Evolutionary conservation across 1,284 basidiomycete genomes (phyloP).

Genomic region (Peniophora sp.): DNA sequence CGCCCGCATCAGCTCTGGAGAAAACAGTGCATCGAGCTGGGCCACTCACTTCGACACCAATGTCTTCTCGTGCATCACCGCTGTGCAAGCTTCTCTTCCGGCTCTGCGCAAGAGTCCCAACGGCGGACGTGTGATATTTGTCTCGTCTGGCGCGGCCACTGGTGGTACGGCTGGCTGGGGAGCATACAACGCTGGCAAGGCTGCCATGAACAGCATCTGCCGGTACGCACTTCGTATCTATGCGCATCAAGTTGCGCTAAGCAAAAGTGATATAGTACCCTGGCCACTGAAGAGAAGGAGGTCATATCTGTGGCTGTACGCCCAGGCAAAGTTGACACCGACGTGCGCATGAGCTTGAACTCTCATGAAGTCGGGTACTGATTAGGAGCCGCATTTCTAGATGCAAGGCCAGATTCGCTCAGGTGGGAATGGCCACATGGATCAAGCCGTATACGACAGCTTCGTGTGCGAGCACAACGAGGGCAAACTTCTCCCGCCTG

Average conservation of each 20-base stretch:
- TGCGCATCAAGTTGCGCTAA: background rate
- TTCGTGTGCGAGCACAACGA: slow-evolving; percentile 58
- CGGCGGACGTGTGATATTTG: slow-evolving; percentile 67
- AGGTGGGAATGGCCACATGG: slow-evolving; percentile 41
- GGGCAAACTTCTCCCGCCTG: slow-evolving; percentile 62
- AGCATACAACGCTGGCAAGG: slow-evolving; percentile 76
- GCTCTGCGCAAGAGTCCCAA: slow-evolving; percentile 51
- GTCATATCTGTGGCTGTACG: slow-evolving; percentile 72
- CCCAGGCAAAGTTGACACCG: slow-evolving; percentile 80
- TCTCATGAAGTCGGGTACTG: too few species aligned
- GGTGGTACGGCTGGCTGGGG: slow-evolving; percentile 66
- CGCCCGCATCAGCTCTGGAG: slow-evolving; percentile 29
- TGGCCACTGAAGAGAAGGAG: slow-evolving; percentile 73
- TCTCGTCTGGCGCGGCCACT: slow-evolving; percentile 76
- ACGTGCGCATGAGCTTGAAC: too few species aligned
- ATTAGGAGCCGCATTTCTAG: slow-evolving; percentile 26
- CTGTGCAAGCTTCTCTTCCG: slow-evolving; percentile 60
- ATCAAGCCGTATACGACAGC: slow-evolving; percentile 36
- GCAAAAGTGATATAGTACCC: slow-evolving; percentile 42
- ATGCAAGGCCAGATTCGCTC: slow-evolving; percentile 60
- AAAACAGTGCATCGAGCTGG: slow-evolving; percentile 40
- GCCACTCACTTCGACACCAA: slow-evolving; percentile 72
- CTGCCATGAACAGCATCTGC: slow-evolving; percentile 80
- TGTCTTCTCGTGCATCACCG: slow-evolving; percentile 72
- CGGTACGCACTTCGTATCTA: slow-evolving; percentile 33